Evolutionary conservation across 768 basidiomycete species (phyloP).

Genomic region (Tremella mesenterica): DNA sequence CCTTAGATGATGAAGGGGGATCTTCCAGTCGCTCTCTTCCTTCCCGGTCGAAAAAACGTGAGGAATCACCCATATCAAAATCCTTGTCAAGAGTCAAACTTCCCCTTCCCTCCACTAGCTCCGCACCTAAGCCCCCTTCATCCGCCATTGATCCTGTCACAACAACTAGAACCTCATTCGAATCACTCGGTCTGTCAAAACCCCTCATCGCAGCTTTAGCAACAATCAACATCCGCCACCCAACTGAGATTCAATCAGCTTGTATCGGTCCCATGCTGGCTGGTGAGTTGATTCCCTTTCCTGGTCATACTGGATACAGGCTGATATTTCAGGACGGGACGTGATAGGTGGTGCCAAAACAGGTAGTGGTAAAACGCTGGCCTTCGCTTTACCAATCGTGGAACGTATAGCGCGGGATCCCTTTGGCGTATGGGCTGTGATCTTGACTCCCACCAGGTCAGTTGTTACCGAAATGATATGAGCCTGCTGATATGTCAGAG

Average conservation of each 20-base stretch:
- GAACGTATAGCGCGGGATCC: slow-evolving; percentile 81
- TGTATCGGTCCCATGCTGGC: slow-evolving; percentile 79
- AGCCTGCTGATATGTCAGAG: slow-evolving; percentile 50
- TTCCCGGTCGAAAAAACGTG: not conserved
- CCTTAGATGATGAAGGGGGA: not conserved
- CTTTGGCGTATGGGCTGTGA: slow-evolving; percentile 85
- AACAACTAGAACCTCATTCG: slow-evolving; percentile 35
- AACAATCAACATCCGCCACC: slow-evolving; percentile 73
- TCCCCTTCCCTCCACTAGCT: too few relatives aligned
- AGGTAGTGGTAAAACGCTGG: slow-evolving; percentile 94
- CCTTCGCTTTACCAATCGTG: slow-evolving; percentile 90
- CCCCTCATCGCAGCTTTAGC: slow-evolving; percentile 58
- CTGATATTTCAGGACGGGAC: too few relatives aligned
- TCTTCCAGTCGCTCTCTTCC: not conserved
- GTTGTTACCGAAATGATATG: slow-evolving; percentile 14
- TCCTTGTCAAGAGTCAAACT: slow-evolving; percentile 1
- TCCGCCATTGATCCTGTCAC: too few relatives aligned
- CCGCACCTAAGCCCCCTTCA: not conserved
- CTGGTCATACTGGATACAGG: slow-evolving; percentile 42
- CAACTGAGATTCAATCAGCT: slow-evolving; percentile 80
- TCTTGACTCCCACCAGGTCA: slow-evolving; percentile 90
- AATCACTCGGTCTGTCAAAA: slow-evolving; percentile 45
- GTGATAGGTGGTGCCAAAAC: slow-evolving; percentile 98
- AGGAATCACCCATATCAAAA: not conserved
- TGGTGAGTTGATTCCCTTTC: slow-evolving; percentile 51